Percentiles rank a stretch among this genome's conserved stretches.
These are phyloP conservation scores for Apostasia shenzhenica DNA, from an alignment of 106 monocot species.

Conservation along the genomic window DNA sequence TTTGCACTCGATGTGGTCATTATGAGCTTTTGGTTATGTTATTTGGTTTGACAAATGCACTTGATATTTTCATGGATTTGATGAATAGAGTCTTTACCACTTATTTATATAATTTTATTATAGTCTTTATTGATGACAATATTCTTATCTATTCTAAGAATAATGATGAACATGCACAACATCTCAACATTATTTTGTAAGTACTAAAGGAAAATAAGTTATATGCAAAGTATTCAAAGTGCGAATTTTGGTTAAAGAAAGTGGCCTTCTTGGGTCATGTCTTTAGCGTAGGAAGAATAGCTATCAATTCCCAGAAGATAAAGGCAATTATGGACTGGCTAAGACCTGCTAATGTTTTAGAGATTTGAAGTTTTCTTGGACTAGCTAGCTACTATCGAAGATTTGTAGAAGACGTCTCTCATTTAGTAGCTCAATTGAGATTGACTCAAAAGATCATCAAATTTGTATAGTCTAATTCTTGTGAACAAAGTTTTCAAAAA, in stretches of 20 bases:
- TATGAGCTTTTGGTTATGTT: no score
- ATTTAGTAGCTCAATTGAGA: background rate
- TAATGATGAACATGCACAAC: background rate
- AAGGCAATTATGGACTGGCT: background rate
- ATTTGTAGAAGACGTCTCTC: background rate
- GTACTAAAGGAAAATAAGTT: background rate
- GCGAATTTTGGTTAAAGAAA: background rate
- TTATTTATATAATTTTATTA: no score
- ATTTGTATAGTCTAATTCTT: background rate
- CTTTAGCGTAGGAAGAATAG: background rate
- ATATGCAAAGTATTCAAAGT: background rate
- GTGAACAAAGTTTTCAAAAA: background rate
- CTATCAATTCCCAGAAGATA: background rate
- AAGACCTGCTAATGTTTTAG: background rate
- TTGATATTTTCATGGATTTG: background rate
- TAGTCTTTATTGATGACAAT: no score
- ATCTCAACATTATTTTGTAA: conserved; percentile 1
- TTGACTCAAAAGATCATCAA: background rate
- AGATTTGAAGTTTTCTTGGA: conserved; percentile 5
- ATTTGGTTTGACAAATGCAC: background rate
- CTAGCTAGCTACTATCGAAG: background rate
- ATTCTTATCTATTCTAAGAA: no score
- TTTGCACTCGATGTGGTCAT: background rate
- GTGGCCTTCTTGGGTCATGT: no score
- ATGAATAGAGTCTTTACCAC: no score